Base-by-base conservation (phyloP, 805 yeast species). In the Cyberlindnera japonica region DNA sequence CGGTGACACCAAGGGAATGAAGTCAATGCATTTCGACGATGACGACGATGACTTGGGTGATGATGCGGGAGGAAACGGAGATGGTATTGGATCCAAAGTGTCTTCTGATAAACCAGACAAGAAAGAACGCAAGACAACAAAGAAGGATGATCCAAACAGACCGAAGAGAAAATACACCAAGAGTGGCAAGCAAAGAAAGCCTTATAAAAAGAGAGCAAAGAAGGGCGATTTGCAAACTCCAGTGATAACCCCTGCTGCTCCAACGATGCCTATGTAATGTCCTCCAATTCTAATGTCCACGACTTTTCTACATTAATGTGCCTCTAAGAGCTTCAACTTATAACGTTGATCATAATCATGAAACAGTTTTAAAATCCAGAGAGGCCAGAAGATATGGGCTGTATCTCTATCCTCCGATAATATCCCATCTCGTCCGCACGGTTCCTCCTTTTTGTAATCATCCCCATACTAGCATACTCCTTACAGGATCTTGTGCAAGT, bases 1-100 rank as follows among this genome's bases (percentile, higher is more conserved):
- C 44, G 67, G 75, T 5, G 88, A 81, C 47, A 79, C 68, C 16
- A 65, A 68, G 35, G 53, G 55, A 24, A 41, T 61, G 25, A 64
- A 59, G 47, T 58, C 55, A 29, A 45, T 48, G n/a, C 45, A 44
- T 4, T 38, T 38, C n/a, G 40, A 36, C 2, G 62, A 54, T 3
- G 64, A 57, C 10, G 66, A 54, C 3, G 62, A 57, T 5, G 50
- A 43, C 19, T 33, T 18, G 8, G 62, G 50, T 2, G 62, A 50
- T 5, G 59, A 55, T 6, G 53, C 51, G 11, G 59, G 51, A 13
- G 10, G n/a, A 27, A 16, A 18, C 5, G 10, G 16, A 19, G 33
- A 57, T 55, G 44, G 3, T 52, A 50, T 12, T 58, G 51, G 17
- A 53, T 45, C 12, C 19, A 32, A 22, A 6, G 44, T 41, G n/a